These are phyloP conservation scores for Boeremia exigua DNA, from an alignment of 2,329 filamentous ascomycete genomes.

Conservation along the genomic window DNA sequence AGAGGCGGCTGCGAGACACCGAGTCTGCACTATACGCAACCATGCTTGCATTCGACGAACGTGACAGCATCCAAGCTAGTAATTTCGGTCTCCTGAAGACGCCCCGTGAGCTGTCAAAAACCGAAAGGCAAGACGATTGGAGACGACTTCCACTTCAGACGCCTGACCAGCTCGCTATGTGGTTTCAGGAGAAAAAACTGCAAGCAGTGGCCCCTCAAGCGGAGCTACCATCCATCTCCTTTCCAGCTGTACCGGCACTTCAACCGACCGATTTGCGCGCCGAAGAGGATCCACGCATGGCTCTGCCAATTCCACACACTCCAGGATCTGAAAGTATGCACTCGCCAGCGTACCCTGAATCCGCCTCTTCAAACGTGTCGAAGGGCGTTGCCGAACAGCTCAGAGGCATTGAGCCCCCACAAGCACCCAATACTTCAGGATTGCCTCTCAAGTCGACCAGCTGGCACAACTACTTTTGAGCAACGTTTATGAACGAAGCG, in stretches of 20 bases:
- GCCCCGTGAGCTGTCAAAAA: slow-evolving; percentile 26
- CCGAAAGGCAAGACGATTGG: slow-evolving; percentile 33
- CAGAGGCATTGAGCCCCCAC: slow-evolving; percentile 9
- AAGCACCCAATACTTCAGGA: slow-evolving; percentile 12
- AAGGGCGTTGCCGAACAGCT: slow-evolving; percentile 13
- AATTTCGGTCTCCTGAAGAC: background rate
- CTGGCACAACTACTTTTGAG: slow-evolving; percentile 20
- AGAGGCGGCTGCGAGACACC: slow-evolving; percentile 33
- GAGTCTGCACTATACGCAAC: slow-evolving; percentile 29
- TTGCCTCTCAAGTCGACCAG: slow-evolving; percentile 1
- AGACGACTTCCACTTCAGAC: slow-evolving; percentile 29
- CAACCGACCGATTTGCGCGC: background rate
- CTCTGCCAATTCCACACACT: slow-evolving; percentile 2
- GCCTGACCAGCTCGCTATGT: slow-evolving; percentile 25
- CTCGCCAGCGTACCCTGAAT: slow-evolving; percentile 1
- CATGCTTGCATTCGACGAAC: slow-evolving; percentile 19
- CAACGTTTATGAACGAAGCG: background rate
- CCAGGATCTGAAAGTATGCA: background rate
- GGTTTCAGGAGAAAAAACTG: slow-evolving; percentile 26
- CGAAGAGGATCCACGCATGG: slow-evolving; percentile 3
- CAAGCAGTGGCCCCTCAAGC: slow-evolving; percentile 8
- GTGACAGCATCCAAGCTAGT: background rate
- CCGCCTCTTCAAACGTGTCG: slow-evolving; percentile 4
- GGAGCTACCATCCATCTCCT: slow-evolving; percentile 8
- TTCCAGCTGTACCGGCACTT: slow-evolving; percentile 1